Percentiles rank a stretch among this genome's conserved stretches.
Evolutionary conservation across 2,329 filamentous ascomycete genomes (phyloP).

Genomic region (Penicillium sp.): DNA sequence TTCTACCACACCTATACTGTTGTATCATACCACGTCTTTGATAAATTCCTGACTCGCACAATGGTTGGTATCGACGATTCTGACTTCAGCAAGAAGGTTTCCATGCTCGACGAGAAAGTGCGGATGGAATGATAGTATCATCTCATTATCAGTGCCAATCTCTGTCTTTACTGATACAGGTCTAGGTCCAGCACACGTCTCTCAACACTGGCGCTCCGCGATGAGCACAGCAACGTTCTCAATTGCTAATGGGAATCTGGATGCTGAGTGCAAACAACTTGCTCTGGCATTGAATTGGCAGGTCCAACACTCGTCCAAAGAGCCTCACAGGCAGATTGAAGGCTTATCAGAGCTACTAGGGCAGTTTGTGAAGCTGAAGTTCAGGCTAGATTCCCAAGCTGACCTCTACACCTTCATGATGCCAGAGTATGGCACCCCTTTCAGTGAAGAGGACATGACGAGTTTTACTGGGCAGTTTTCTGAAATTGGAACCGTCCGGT

Average conservation of each 20-base stretch:
- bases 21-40: background rate
- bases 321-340: too few relatives aligned
- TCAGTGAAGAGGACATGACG: background rate
- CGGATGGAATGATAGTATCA: background rate
- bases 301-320: background rate
- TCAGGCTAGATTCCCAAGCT: background rate
- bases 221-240: background rate
- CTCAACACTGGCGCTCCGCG: background rate
- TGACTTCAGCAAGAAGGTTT: background rate
- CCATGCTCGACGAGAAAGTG: background rate
- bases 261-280: background rate
- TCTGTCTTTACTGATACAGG: background rate
- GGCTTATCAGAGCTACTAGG: background rate
- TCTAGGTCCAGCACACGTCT: background rate
- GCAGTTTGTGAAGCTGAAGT: background rate
- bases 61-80: background rate
- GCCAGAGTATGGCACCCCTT: background rate
- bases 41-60: background rate
- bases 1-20: background rate
- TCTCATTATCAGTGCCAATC: background rate
- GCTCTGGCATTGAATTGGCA: background rate
- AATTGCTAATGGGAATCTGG: background rate
- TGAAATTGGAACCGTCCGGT: background rate
- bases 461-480: background rate
- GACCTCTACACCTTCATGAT: background rate